These are phyloP conservation scores for Pistacia vera DNA, from an alignment of 345 rosid species.

Conservation along the genomic window DNA sequence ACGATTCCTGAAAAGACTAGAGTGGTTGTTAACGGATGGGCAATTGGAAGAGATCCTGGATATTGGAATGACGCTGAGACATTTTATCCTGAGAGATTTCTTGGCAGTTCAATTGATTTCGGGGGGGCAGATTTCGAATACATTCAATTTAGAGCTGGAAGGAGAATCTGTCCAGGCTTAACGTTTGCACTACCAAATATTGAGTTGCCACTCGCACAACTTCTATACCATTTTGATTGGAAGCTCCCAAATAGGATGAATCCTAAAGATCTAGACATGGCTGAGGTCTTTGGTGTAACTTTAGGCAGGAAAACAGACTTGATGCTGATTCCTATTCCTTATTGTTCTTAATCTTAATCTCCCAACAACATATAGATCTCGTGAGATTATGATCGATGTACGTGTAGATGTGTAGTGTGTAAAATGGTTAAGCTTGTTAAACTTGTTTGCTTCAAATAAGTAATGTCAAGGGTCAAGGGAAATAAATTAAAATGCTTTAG, in stretches of 20 bases:
- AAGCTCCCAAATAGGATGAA: constrained; percentile 15
- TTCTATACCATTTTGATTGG: constrained; percentile 36
- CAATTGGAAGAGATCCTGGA: constrained; percentile 15
- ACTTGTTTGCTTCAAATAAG: too few relatives aligned
- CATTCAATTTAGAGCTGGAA: constrained; percentile 33
- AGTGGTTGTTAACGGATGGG: constrained; percentile 18
- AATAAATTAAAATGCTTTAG: too few relatives aligned
- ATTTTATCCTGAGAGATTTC: constrained; percentile 27
- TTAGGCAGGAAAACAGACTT: constrained; percentile 17
- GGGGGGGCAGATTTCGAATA: constrained; percentile 23
- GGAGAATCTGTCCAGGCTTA: constrained; percentile 33
- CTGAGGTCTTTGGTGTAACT: constrained; percentile 5
- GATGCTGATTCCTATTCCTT: constrained; percentile 15
- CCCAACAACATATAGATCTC: too few relatives aligned
- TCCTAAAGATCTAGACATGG: constrained; percentile 23
- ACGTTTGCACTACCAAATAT: constrained; percentile 7
- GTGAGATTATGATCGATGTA: too few relatives aligned
- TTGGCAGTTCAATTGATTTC: constrained; percentile 14
- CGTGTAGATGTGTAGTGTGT: too few relatives aligned
- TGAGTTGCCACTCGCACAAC: constrained; percentile 19
- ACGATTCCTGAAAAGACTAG: neutral
- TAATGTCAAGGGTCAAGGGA: too few relatives aligned
- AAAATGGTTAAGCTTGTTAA: too few relatives aligned
- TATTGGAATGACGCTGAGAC: constrained; percentile 22
- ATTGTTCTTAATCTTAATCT: neutral